Percentiles rank a stretch among this genome's conserved stretches.
phyloP scores from a whole-genome alignment of 768 basidiomycete genomes.

The Phaeolepiota aurea region DNA sequence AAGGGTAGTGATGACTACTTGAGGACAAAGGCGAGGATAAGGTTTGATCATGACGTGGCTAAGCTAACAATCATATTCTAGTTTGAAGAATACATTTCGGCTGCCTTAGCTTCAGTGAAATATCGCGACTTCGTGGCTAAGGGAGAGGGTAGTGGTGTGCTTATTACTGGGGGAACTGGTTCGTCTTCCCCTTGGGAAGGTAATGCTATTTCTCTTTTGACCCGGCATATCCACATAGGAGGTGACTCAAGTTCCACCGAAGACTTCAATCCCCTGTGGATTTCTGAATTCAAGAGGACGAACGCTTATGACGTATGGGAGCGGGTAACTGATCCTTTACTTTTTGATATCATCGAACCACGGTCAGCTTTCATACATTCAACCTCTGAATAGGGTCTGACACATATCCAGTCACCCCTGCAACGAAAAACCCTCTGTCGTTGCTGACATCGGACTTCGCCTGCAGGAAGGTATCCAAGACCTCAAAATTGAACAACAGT shows the following conservation, averaged over 20 bases:
- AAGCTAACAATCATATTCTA: slow-evolving; percentile 14
- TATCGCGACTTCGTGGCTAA: slow-evolving; percentile 81
- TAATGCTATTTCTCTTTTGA: slow-evolving; percentile 1
- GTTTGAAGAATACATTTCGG: slow-evolving; percentile 94
- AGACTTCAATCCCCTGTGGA: slow-evolving; percentile 86
- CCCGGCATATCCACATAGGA: slow-evolving; percentile 21
- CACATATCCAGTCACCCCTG: slow-evolving; percentile 96
- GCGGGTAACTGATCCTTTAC: slow-evolving; percentile 76
- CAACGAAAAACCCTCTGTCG: slow-evolving; percentile 80
- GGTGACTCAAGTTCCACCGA: slow-evolving; percentile 52
- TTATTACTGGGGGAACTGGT: slow-evolving; percentile 62
- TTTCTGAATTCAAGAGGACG: slow-evolving; percentile 81
- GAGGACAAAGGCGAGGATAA: slow-evolving; percentile 56
- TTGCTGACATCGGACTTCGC: slow-evolving; percentile 86
- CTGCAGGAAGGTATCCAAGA: slow-evolving; percentile 93
- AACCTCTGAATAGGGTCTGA: too few relatives aligned
- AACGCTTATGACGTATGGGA: slow-evolving; percentile 90
- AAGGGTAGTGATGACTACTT: slow-evolving; percentile 96
- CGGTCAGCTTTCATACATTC: slow-evolving; percentile 56
- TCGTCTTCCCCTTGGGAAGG: slow-evolving; percentile 6
- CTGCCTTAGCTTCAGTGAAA: slow-evolving; percentile 81
- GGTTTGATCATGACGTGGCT: background rate
- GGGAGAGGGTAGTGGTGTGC: slow-evolving; percentile 50
- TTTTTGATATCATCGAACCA: slow-evolving; percentile 95
- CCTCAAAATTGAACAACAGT: slow-evolving; percentile 84